phyloP scores from a whole-genome alignment of 73 alveolate genomes.

The Symbiodinium pilosum region DNA sequence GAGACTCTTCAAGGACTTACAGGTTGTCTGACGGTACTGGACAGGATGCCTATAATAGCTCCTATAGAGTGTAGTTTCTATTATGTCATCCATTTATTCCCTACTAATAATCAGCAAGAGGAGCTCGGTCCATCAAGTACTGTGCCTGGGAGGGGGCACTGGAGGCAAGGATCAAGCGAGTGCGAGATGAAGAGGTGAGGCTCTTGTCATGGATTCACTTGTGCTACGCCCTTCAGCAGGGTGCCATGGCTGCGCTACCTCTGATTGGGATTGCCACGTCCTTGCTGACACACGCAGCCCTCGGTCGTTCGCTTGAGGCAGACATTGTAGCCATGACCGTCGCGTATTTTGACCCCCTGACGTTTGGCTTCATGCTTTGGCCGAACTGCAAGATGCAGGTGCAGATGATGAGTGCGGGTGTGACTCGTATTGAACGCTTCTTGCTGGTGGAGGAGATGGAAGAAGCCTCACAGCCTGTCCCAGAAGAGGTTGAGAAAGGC shows the following conservation, averaged over 20 bases:
- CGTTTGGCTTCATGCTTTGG: slow-evolving; percentile 34
- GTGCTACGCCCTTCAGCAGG: slow-evolving; percentile 65
- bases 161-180: slow-evolving; percentile 56
- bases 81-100: not conserved
- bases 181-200: slow-evolving; percentile 39
- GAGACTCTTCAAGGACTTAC: slow-evolving; percentile 28
- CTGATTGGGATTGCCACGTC: slow-evolving; percentile 49
- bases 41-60: not conserved
- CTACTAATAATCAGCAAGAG: not conserved
- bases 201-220: slow-evolving; percentile 28
- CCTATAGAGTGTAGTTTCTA: not conserved
- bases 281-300: slow-evolving; percentile 21
- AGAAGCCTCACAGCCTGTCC: not conserved
- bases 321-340: slow-evolving; percentile 53
- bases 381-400: slow-evolving; percentile 57
- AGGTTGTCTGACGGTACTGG: not conserved
- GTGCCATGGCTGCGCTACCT: slow-evolving; percentile 12
- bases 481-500: not conserved
- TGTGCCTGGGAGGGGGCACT: slow-evolving; percentile 61
- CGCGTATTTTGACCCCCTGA: slow-evolving; percentile 47
- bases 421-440: slow-evolving; percentile 47
- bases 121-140: slow-evolving; percentile 47
- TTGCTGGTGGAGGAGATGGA: slow-evolving; percentile 22
- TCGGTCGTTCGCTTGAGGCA: slow-evolving; percentile 30
- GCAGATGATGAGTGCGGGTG: slow-evolving; percentile 61